These are phyloP conservation scores for Candida sanyaensis DNA, from an alignment of 1,139 yeast species.

Conservation along the genomic window DNA sequence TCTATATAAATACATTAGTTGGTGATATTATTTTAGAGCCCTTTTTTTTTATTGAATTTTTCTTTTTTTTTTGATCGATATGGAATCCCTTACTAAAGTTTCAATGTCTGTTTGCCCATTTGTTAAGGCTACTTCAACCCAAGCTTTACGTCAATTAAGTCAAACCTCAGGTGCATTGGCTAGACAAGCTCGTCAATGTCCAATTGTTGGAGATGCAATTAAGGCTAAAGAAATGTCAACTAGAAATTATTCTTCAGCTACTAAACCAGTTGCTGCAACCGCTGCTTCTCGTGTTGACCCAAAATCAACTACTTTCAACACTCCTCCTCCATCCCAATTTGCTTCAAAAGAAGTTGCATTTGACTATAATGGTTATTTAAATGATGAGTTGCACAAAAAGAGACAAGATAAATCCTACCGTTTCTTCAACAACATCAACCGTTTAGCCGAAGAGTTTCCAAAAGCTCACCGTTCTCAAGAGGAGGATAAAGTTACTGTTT, in stretches of 20 bases:
- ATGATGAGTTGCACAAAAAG: slow-evolving; percentile 66
- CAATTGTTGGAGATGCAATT: slow-evolving; percentile 85
- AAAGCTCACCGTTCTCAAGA: slow-evolving; percentile 79
- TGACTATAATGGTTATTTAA: slow-evolving; percentile 67
- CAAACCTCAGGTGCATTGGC: slow-evolving; percentile 49
- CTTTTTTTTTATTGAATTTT: too few relatives aligned
- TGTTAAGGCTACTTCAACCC: slow-evolving; percentile 66
- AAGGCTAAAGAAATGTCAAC: slow-evolving; percentile 28
- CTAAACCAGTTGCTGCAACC: slow-evolving; percentile 54
- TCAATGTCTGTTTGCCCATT: slow-evolving; percentile 86
- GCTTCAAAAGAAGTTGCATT: slow-evolving; percentile 49
- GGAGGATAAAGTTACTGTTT: slow-evolving; percentile 87
- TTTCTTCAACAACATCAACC: slow-evolving; percentile 93
- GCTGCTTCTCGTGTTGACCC: slow-evolving; percentile 32
- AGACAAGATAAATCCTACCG: slow-evolving; percentile 91
- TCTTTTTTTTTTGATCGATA: slow-evolving; percentile 27
- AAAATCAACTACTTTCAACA: slow-evolving; percentile 22
- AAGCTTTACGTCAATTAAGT: slow-evolving; percentile 57
- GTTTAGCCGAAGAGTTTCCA: slow-evolving; percentile 93
- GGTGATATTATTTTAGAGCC: background rate
- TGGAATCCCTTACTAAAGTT: slow-evolving; percentile 82
- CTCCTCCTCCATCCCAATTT: slow-evolving; percentile 26
- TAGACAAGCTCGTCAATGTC: slow-evolving; percentile 73
- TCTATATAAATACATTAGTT: slow-evolving; percentile 1
- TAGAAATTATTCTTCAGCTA: slow-evolving; percentile 57